Evolutionary conservation across 768 basidiomycete species (phyloP).

Genomic region (Hypholoma fasciculare): DNA sequence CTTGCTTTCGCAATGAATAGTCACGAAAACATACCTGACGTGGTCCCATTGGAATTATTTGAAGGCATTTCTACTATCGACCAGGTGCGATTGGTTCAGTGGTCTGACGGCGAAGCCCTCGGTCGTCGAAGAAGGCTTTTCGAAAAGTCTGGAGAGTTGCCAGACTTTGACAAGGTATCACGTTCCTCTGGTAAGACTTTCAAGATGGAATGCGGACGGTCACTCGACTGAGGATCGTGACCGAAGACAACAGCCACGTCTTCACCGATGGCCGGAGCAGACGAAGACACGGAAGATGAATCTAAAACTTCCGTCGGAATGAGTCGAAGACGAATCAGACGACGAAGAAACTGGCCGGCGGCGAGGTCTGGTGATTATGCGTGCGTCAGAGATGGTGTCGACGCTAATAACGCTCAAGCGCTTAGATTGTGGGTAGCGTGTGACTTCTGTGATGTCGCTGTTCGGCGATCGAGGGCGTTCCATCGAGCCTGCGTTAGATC

Average conservation of each 20-base stretch:
- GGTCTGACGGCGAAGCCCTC: constrained; percentile 16
- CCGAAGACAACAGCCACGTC: constrained; percentile 42
- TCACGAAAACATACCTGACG: constrained; percentile 3
- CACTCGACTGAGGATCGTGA: constrained; percentile 38
- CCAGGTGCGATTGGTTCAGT: constrained; percentile 27
- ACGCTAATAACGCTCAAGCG: constrained; percentile 17
- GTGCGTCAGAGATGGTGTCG: constrained; percentile 8
- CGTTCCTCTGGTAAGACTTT: constrained; percentile 54
- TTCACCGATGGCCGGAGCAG: constrained; percentile 34
- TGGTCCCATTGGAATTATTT: background rate
- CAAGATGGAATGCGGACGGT: constrained; percentile 34
- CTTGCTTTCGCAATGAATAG: background rate
- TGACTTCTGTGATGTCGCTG: constrained; percentile 16
- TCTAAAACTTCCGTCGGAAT: constrained; percentile 37
- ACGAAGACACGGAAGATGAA: constrained; percentile 25
- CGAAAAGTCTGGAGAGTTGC: constrained; percentile 20
- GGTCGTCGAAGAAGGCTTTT: constrained; percentile 16
- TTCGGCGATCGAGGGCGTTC: constrained; percentile 12
- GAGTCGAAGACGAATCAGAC: constrained; percentile 35
- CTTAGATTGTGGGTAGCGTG: constrained; percentile 13
- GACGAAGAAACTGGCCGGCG: constrained; percentile 37
- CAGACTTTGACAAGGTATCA: constrained; percentile 34
- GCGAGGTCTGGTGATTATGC: constrained; percentile 19
- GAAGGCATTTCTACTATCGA: constrained; percentile 22
- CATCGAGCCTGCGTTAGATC: background rate